Evolutionary conservation across 441 rosid species (phyloP), one percentile per base, ranked within the genome.

Genomic region (Raphanus hybrid): DNA sequence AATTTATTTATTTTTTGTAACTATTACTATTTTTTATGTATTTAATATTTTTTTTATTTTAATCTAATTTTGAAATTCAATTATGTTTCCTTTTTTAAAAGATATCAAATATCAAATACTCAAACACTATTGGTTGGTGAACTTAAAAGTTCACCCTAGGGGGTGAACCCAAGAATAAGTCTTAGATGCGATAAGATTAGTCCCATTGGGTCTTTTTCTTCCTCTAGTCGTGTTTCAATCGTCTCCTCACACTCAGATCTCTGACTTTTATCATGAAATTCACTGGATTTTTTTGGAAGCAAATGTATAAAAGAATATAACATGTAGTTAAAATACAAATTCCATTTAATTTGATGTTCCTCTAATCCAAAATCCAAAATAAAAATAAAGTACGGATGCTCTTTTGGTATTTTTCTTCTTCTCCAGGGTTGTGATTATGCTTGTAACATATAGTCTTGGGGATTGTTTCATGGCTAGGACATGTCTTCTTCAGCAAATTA

Each of bases 141-240:
- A n/a, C n/a, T n/a, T n/a, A n/a, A n/a, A n/a, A n/a, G n/a, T n/a
- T n/a, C n/a, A n/a, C n/a, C n/a, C n/a, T n/a, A n/a, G n/a, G n/a
- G n/a, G n/a, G n/a, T n/a, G n/a, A n/a, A n/a, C n/a, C n/a, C n/a
- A n/a, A n/a, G n/a, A n/a, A n/a, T n/a, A n/a, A n/a, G n/a, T n/a
- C n/a, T 54, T 11, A 12, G n/a, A 52, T 61, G 65, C 18, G 70
- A 78, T 73, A 67, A 78, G 74, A 61, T 61, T 67, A 61, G 66
- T 72, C 58, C 50, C 74, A 67, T 54, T 68, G 66, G 70, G 61
- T 73, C 0, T 45, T 48, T 45, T 61, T 54, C 69, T 11, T 67
- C 69, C 27, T 72, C 9, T 26, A 67, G 54, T 68, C 74, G 74
- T 78, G 78, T 54, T 73, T 73, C 78, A 73, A 78, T 73, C 50